Percentiles rank a stretch among this genome's conserved stretches.
phyloP scores from a whole-genome alignment of 768 basidiomycete genomes.

The Pulveroboletus ravenelii region DNA sequence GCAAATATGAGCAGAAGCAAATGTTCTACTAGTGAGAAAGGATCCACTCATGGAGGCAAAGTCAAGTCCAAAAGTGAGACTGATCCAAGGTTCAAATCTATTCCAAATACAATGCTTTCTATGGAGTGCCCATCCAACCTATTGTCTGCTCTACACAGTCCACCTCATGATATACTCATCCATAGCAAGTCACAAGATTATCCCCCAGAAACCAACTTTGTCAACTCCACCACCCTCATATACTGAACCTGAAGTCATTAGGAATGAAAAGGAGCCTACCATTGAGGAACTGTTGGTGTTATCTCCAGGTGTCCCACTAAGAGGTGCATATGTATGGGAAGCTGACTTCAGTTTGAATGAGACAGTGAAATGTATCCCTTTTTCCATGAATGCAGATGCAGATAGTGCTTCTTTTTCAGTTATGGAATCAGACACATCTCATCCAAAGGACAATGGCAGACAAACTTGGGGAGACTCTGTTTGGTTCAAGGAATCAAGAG shows the following conservation, averaged over 20 bases:
- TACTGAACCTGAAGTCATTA: background rate
- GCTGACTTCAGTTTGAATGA: slow-evolving; percentile 26
- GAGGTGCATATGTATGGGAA: slow-evolving; percentile 30
- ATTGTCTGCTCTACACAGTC: background rate
- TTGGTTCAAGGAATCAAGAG: background rate
- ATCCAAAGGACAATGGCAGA: background rate
- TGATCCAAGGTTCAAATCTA: background rate
- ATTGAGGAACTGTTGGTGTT: slow-evolving; percentile 28
- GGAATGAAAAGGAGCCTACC: slow-evolving; percentile 19
- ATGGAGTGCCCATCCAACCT: background rate
- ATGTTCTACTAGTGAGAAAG: slow-evolving; percentile 21
- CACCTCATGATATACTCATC: background rate
- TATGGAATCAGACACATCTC: background rate
- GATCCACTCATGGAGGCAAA: slow-evolving; percentile 18
- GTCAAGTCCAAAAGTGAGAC: slow-evolving; percentile 19
- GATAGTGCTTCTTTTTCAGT: background rate
- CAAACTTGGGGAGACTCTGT: background rate
- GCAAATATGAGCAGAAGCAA: slow-evolving; percentile 25
- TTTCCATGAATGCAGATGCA: background rate
- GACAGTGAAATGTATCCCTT: slow-evolving; percentile 27
- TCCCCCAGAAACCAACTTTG: background rate
- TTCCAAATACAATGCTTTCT: background rate
- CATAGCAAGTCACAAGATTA: background rate
- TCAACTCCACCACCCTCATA: slow-evolving; percentile 18
- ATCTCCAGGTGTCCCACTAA: slow-evolving; percentile 16